Evolutionary conservation across 1,139 yeast species (phyloP), one percentile per base, ranked within the genome.

Genomic region (Yamadazyma conglobata): DNA sequence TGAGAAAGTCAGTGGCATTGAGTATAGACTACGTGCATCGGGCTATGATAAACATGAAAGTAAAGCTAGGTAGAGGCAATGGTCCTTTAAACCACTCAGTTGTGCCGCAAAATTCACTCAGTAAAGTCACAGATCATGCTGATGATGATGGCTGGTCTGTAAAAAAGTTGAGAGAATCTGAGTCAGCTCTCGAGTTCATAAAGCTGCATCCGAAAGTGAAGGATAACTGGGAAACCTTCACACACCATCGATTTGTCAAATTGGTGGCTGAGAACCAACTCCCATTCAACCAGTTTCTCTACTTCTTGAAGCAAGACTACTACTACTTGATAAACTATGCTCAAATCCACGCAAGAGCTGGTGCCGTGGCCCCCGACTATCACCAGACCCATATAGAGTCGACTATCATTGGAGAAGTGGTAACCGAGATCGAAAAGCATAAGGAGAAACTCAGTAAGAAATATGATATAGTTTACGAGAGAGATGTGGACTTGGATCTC

Each of bases 81-180:
- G 94, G 95, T 0, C 95, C 95, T 1, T 62, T 86, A 37, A 81
- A 82, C 50, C 94, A 83, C 38, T 39, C 55, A 10, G 56, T 49
- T 18, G 19, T 10, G 13, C n/a, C n/a, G n/a, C n/a, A n/a, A n/a
- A n/a, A n/a, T n/a, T n/a, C n/a, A n/a, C n/a, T n/a, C n/a, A n/a
- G n/a, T n/a, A n/a, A n/a, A n/a, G 19, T 14, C 5, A 25, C 15
- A 4, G 4, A 12, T 9, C 21, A 8, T 28, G 32, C 32, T 4
- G 33, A 42, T 3, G n/a, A n/a, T n/a, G n/a, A n/a, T n/a, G n/a
- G n/a, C n/a, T n/a, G n/a, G n/a, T 22, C 44, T 4, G 33, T 31
- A 14, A 24, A 13, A 32, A 24, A 10, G 5, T 10, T 21, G 17
- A 5, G 25, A 26, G 3, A 4, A 26, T 6, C 15, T 28, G 5